Percentiles rank a stretch among this genome's conserved stretches.
These are phyloP conservation scores for Truncatella angustata DNA, from an alignment of 2,329 filamentous ascomycete genomes.

Conservation along the genomic window DNA sequence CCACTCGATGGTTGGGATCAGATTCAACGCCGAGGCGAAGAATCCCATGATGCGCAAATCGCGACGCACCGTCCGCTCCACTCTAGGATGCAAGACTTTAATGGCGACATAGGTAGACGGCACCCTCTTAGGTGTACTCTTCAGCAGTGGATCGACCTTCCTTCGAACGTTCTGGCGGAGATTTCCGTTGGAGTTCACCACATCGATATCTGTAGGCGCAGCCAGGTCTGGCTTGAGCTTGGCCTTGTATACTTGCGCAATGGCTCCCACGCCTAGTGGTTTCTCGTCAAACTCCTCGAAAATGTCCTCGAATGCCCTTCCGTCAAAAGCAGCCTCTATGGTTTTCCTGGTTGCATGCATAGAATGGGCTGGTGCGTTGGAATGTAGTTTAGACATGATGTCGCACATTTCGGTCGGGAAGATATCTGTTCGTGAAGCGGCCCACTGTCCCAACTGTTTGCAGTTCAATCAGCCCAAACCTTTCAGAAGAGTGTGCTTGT, in stretches of 20 bases:
- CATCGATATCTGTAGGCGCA: slow-evolving; percentile 57
- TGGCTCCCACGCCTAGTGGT: slow-evolving; percentile 90
- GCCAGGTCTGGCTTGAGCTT: slow-evolving; percentile 81
- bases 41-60: slow-evolving; percentile 93
- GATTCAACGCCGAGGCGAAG: slow-evolving; percentile 81
- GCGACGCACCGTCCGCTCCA: slow-evolving; percentile 85
- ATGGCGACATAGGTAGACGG: slow-evolving; percentile 92
- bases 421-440: slow-evolving; percentile 91
- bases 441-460: slow-evolving; percentile 88
- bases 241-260: slow-evolving; percentile 96
- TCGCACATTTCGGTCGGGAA: slow-evolving; percentile 91
- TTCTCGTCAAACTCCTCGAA: slow-evolving; percentile 93
- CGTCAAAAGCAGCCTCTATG: slow-evolving; percentile 78
- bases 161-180: slow-evolving; percentile 70
- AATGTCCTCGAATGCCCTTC: slow-evolving; percentile 79
- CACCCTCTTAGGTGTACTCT: slow-evolving; percentile 79
- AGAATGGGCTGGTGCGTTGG: slow-evolving; percentile 89
- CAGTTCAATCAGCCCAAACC: slow-evolving; percentile 14
- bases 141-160: slow-evolving; percentile 82
- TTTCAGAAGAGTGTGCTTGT: too few relatives aligned
- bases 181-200: slow-evolving; percentile 49
- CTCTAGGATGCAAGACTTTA: slow-evolving; percentile 90
- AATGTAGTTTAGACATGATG: slow-evolving; percentile 93
- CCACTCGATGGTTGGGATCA: slow-evolving; percentile 94
- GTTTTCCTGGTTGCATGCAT: slow-evolving; percentile 75